Conservation (phyloP, 768 basidiomycete species). For the Botryobasidium botryosum region DNA sequence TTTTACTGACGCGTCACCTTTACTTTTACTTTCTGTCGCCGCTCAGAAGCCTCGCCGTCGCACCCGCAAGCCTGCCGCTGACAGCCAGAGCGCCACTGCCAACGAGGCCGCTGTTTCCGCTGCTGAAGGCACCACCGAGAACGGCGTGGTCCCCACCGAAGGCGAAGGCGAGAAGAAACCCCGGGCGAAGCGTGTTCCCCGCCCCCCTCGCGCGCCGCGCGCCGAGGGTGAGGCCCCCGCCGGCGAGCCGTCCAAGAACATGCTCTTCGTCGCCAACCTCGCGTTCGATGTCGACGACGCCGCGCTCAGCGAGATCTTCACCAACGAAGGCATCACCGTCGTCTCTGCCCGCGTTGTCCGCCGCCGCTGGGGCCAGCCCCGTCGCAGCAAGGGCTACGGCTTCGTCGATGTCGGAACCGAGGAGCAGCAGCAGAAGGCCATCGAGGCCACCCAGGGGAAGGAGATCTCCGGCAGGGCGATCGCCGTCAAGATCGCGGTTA, state of each 20-base stretch:
- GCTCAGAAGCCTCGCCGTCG: conserved; percentile 17
- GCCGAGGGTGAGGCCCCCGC: conserved; percentile 66
- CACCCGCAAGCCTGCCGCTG: conserved; percentile 22
- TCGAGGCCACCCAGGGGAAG: conserved; percentile 72
- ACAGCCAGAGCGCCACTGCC: conserved; percentile 19
- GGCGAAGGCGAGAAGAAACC: conserved; percentile 32
- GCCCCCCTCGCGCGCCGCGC: conserved; percentile 40
- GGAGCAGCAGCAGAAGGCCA: conserved; percentile 82
- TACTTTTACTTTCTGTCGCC: too few species aligned
- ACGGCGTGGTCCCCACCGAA: too few species aligned
- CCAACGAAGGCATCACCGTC: conserved; percentile 67
- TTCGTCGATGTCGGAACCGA: conserved; percentile 90
- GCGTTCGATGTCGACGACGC: conserved; percentile 86
- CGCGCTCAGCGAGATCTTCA: conserved; percentile 65
- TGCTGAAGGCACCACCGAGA: conserved; percentile 15
- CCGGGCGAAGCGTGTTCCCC: conserved; percentile 43
- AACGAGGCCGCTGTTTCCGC: conserved; percentile 24
- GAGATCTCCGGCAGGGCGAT: conserved; percentile 73
- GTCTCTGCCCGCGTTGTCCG: conserved; percentile 80
- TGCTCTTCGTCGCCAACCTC: conserved; percentile 95
- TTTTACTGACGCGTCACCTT: too few species aligned
- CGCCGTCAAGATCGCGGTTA: conserved; percentile 92
- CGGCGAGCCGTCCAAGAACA: conserved; percentile 76
- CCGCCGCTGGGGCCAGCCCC: conserved; percentile 63
- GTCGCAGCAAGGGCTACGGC: conserved; percentile 91